Conservation (phyloP, 257 asterid species). For the Solanum etuberosum region DNA sequence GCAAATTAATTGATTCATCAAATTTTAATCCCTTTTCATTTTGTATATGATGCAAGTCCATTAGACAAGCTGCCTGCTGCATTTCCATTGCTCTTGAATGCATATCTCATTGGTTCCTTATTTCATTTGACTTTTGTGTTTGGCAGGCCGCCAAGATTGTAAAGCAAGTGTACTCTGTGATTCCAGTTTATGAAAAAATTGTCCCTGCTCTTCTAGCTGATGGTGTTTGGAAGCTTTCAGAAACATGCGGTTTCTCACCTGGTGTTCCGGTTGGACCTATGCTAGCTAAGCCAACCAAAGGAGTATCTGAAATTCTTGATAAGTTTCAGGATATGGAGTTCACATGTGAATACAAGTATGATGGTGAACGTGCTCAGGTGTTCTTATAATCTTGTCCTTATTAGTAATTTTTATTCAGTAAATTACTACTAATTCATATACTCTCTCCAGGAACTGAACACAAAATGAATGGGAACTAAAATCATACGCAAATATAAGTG, state of each 20-base stretch:
- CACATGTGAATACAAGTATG: slow-evolving; percentile 98
- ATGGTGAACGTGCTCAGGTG: slow-evolving; percentile 99
- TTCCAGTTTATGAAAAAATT: slow-evolving; percentile 81
- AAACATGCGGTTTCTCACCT: slow-evolving; percentile 71
- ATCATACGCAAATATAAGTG: neutral
- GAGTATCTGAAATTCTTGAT: slow-evolving; percentile 88
- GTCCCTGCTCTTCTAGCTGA: slow-evolving; percentile 75
- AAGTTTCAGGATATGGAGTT: slow-evolving; percentile 82
- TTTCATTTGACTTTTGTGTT: slow-evolving; percentile 6
- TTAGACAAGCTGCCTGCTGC: neutral
- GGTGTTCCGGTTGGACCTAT: slow-evolving; percentile 97
- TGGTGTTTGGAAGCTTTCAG: slow-evolving; percentile 90
- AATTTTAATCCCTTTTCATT: neutral
- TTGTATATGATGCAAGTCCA: neutral
- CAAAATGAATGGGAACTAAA: neutral
- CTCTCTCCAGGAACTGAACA: neutral
- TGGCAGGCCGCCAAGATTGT: slow-evolving; percentile 82
- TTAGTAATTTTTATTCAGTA: neutral
- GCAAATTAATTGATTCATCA: neutral
- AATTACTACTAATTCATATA: neutral
- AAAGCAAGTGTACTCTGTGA: slow-evolving; percentile 83
- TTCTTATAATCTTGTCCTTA: neutral
- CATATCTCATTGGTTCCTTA: neutral
- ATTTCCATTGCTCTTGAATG: neutral
- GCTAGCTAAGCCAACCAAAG: slow-evolving; percentile 97